Evolutionary conservation across 345 rosid genomes (phyloP), one percentile per base, ranked within the genome.

Genomic region (Sonneratia caseolaris): DNA sequence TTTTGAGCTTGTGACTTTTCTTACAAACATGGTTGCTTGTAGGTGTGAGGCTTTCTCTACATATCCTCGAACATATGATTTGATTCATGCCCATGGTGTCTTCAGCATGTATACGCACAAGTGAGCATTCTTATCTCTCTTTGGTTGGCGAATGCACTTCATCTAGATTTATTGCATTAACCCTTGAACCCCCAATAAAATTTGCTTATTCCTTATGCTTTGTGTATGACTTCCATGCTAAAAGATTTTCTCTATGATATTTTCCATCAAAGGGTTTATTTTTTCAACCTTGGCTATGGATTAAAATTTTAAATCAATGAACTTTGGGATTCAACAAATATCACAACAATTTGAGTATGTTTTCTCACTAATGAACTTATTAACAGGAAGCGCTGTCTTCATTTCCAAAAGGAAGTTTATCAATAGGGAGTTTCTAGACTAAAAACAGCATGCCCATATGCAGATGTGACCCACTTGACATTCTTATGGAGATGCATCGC

Each of bases 11-110:
- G 36, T 68, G 35, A 3, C 10, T 27, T 13, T 68, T n/a, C 4
- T 37, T 67, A 42, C 1, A 67, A 43, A 27, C 40, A 32, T 55
- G 61, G 10, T 53, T 70, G 61, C 59, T 67, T 72, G 74, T 81
- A 86, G 89, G 86, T 83, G 87, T 32, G 84, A 82, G 79, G 89
- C 90, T 64, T 87, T 91, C 78, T 85, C 88, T 9, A 87, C 90
- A 10, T 86, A 87, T 47, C 93, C 88, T 56, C 84, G 88, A 64
- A 84, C 88, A 1, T 87, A 88, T 61, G 92, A 87, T 74, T 57
- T 88, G 74, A 77, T 87, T 32, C 91, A 84, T 72, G 88, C 94
- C 61, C 51, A 79, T 77, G 88, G 86, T 38, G 56, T 89, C 38
- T 88, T 89, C 78, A 81, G 89, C 73, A 69, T 84, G 80, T 89